phyloP scores from a whole-genome alignment of 164 flowering plant species.

The Pachysandra terminalis region DNA sequence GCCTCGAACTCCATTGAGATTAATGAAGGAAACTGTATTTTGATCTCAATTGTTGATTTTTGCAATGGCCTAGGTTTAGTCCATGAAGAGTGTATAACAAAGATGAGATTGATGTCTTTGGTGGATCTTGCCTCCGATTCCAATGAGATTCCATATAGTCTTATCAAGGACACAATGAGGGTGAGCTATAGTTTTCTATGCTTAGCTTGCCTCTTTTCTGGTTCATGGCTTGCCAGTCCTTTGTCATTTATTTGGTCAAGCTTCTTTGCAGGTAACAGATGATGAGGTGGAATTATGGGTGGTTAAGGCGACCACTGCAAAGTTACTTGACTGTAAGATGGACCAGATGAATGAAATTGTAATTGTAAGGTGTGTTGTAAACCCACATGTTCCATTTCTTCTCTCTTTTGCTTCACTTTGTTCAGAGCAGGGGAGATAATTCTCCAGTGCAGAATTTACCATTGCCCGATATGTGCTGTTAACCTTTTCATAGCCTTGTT shows the following conservation, averaged over 20 bases:
- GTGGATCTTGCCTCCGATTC: conserved; percentile 78
- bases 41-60: conserved; percentile 10
- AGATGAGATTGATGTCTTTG: conserved; percentile 88
- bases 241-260: neutral
- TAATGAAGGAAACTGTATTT: neutral
- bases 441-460: neutral
- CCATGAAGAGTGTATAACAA: conserved; percentile 84
- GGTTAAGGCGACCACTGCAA: conserved; percentile 78
- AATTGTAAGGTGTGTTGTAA: conserved; percentile 55
- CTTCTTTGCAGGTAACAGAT: conserved; percentile 48
- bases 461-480: neutral
- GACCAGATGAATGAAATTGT: conserved; percentile 91
- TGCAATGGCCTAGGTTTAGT: conserved; percentile 55
- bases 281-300: conserved; percentile 94
- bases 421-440: neutral
- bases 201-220: neutral
- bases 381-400: neutral
- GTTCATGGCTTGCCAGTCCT: neutral
- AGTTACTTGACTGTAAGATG: conserved; percentile 85
- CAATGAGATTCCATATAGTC: conserved; percentile 64
- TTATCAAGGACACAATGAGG: conserved; percentile 70
- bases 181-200: conserved; percentile 30
- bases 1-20: too few relatives aligned
- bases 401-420: neutral
- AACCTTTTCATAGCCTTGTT: neutral